phyloP scores from a whole-genome alignment of 768 basidiomycete species.

The Lactarius deliciosus region DNA sequence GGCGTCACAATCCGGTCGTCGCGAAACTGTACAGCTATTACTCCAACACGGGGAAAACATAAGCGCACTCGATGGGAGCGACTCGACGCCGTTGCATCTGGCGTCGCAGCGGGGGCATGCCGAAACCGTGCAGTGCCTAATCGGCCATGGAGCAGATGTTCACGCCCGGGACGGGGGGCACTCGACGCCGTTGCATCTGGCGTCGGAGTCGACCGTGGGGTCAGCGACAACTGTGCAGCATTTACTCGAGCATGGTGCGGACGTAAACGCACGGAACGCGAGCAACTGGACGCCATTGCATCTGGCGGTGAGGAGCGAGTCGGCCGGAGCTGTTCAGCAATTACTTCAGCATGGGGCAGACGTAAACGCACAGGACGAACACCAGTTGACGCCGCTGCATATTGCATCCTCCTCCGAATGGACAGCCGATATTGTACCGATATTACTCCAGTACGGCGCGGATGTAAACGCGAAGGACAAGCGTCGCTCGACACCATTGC shows the following conservation, averaged over 20 bases:
- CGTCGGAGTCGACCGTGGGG: background rate
- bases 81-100: too few species aligned
- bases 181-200: background rate
- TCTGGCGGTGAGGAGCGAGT: background rate
- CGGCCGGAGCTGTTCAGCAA: background rate
- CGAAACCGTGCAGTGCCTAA: too few species aligned
- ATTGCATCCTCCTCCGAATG: too few species aligned
- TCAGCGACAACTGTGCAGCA: too few species aligned
- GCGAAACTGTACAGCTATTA: background rate
- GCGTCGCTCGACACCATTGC: too few species aligned
- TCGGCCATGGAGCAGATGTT: too few species aligned
- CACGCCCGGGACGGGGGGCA: too few species aligned
- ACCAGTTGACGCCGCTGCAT: too few species aligned
- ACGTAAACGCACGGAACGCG: background rate
- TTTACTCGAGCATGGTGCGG: background rate
- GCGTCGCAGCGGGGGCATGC: too few species aligned
- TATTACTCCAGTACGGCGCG: too few species aligned
- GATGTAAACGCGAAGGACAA: too few species aligned
- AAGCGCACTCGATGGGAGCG: background rate
- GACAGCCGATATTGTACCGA: too few species aligned
- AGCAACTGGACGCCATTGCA: background rate
- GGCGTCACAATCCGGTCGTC: background rate
- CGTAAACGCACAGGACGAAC: constrained; percentile 30
- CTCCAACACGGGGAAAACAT: background rate
- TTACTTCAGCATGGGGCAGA: constrained; percentile 1